Conservation (phyloP, 1,284 basidiomycete genomes). For the Fomitopsis schrenkii region DNA sequence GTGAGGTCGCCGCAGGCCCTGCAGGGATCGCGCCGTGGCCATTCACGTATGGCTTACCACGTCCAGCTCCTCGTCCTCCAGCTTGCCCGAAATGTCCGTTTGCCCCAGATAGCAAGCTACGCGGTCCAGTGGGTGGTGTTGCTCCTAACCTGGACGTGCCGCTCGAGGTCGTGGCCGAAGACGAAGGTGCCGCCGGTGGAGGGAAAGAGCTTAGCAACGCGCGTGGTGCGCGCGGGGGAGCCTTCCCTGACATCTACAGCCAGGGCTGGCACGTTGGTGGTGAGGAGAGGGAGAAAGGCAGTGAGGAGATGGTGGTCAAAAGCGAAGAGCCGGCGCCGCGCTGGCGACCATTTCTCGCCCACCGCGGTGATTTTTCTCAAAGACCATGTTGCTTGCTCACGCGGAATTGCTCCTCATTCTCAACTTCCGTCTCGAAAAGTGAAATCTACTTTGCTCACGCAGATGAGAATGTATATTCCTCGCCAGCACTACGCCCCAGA, state of each 20-base stretch:
- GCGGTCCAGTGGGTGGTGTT: conserved; percentile 54
- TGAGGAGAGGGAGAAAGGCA: not conserved
- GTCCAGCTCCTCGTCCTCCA: conserved; percentile 15
- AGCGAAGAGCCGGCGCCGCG: not conserved
- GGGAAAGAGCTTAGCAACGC: conserved; percentile 51
- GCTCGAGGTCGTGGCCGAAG: conserved; percentile 22
- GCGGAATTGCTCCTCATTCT: not conserved
- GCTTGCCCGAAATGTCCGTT: conserved; percentile 26
- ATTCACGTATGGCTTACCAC: conserved; percentile 27
- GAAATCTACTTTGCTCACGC: not conserved
- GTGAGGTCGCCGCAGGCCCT: conserved; percentile 19
- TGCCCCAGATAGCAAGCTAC: conserved; percentile 37
- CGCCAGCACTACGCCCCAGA: not conserved
- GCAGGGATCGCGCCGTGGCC: conserved; percentile 23
- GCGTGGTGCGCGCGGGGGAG: conserved; percentile 66
- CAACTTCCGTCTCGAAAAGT: not conserved
- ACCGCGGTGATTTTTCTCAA: conserved; percentile 1
- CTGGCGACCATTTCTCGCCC: not conserved
- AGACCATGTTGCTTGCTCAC: not conserved
- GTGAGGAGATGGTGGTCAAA: conserved; percentile 5
- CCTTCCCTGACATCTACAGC: conserved; percentile 62
- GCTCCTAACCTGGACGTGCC: conserved; percentile 39
- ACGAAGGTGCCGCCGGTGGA: conserved; percentile 20
- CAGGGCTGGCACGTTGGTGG: not conserved
- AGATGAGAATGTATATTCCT: not conserved